Evolutionary conservation across 768 basidiomycete species (phyloP).

Genomic region (Antrodiella citrinella): DNA sequence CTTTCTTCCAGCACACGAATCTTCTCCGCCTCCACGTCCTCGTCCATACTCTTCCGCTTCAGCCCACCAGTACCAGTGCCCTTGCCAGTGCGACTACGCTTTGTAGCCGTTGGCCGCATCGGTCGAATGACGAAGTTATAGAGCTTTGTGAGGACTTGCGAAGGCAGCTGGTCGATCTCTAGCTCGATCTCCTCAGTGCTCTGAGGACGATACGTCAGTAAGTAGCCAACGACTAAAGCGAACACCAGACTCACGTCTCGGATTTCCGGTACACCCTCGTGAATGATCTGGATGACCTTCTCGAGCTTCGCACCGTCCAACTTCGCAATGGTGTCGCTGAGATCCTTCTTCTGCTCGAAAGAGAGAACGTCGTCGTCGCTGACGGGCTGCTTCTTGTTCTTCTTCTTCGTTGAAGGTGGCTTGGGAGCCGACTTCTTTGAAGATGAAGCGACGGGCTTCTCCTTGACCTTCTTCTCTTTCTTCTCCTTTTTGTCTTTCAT

Average conservation of each 20-base stretch:
- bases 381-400: conserved; percentile 52
- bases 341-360: conserved; percentile 96
- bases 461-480: conserved; percentile 40
- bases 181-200: conserved; percentile 98
- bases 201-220: conserved; percentile 32
- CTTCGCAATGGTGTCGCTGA: conserved; percentile 87
- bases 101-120: conserved; percentile 44
- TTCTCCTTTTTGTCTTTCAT: conserved; percentile 64
- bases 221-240: conserved; percentile 8
- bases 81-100: conserved; percentile 63
- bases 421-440: conserved; percentile 39
- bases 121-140: conserved; percentile 94
- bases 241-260: conserved; percentile 64
- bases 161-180: conserved; percentile 89
- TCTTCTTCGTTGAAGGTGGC: conserved; percentile 40
- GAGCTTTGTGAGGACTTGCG: conserved; percentile 80
- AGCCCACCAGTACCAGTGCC: conserved; percentile 84
- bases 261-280: conserved; percentile 88
- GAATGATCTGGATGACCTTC: conserved; percentile 91
- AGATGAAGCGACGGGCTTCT: conserved; percentile 49
- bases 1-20: conserved; percentile 87
- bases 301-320: conserved; percentile 81
- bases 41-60: conserved; percentile 95
- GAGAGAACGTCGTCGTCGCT: conserved; percentile 79
- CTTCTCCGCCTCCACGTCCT: conserved; percentile 92